Base-by-base conservation (phyloP, 2,329 filamentous ascomycete genomes). In the Cryphonectria nitschkei region DNA sequence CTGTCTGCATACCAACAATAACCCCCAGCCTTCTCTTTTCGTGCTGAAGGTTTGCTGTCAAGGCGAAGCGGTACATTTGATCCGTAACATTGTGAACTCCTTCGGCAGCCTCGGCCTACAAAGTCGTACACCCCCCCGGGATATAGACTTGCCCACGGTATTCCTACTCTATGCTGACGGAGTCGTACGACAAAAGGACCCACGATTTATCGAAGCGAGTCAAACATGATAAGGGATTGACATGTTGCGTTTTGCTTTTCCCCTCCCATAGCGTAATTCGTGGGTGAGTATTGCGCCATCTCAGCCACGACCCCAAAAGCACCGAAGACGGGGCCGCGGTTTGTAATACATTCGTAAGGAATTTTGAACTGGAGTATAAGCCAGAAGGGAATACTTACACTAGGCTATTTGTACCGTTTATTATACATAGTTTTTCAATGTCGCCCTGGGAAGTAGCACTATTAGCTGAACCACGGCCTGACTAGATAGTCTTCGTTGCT, bases 251-350 rank as follows among this genome's bases (percentile, higher is more conserved):
- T 16, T 34, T 37, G 64, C 29, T 26, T 41, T 37, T 37, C 70
- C 70, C 70, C 70, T 72, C 70, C 37, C 26, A 72, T 72, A 72
- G 67, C 71, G 71, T 66, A 72, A 72, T 72, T 39, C 14, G 19
- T 19, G n/a, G 37, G 19, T 50, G 56, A 68, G 61, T 11, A 72
- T 72, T 67, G 71, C 71, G 71, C 71, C 70, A 63, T 63, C 63
- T 14, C 16, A 56, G 60, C 14, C 52, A 43, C 46, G 41, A 50
- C 64, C 46, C 68, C 68, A 54, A 67, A 41, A 65, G 50, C 32
- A 32, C 68, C 70, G 60, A 62, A 54, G 46, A 63, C 64, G 63
- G 64, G 46, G 66, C 32, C 8, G n/a, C 34, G 41, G 22, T 61
- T 65, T 56, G 50, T 63, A 41, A 56, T 62, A 37, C 34, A 32